Conservation (phyloP, 1,139 yeast genomes). For the Cylindricascospora bacillispora region DNA sequence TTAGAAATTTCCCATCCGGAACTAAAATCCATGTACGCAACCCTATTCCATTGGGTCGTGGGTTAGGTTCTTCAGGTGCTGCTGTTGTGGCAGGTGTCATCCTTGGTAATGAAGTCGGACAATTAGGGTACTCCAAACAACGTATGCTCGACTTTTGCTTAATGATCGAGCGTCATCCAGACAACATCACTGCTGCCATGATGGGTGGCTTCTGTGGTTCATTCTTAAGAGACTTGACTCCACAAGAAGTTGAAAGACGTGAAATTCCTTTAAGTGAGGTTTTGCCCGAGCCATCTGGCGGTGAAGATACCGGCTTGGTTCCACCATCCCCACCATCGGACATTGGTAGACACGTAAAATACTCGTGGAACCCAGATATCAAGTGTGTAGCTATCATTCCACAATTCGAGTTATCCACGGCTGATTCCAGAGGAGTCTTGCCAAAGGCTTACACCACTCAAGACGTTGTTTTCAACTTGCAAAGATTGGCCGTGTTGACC, state of each 20-base stretch:
- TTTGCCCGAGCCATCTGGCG: slow-evolving; percentile 66
- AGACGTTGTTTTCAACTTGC: slow-evolving; percentile 82
- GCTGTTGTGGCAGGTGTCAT: slow-evolving; percentile 97
- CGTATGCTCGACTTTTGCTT: slow-evolving; percentile 88
- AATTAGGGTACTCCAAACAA: slow-evolving; percentile 56
- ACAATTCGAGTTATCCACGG: slow-evolving; percentile 86
- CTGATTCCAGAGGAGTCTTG: slow-evolving; percentile 76
- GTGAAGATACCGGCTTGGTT: slow-evolving; percentile 47
- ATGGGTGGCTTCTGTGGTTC: slow-evolving; percentile 98
- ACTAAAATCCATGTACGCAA: slow-evolving; percentile 72
- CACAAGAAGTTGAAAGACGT: slow-evolving; percentile 56
- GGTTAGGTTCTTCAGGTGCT: slow-evolving; percentile 96
- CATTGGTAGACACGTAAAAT: slow-evolving; percentile 82
- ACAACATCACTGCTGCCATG: slow-evolving; percentile 97
- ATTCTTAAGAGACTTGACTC: slow-evolving; percentile 66
- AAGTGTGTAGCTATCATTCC: slow-evolving; percentile 89
- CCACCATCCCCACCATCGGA: slow-evolving; percentile 77
- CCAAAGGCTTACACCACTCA: slow-evolving; percentile 69
- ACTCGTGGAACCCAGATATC: slow-evolving; percentile 69
- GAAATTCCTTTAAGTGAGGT: slow-evolving; percentile 79
- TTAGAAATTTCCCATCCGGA: slow-evolving; percentile 66
- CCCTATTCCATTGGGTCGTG: slow-evolving; percentile 94
- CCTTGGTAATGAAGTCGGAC: slow-evolving; percentile 76
- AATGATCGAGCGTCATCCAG: slow-evolving; percentile 97
- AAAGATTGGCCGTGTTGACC: slow-evolving; percentile 59